These are phyloP conservation scores for Scutellaria baicalensis DNA, from an alignment of 257 asterid species.

Conservation along the genomic window DNA sequence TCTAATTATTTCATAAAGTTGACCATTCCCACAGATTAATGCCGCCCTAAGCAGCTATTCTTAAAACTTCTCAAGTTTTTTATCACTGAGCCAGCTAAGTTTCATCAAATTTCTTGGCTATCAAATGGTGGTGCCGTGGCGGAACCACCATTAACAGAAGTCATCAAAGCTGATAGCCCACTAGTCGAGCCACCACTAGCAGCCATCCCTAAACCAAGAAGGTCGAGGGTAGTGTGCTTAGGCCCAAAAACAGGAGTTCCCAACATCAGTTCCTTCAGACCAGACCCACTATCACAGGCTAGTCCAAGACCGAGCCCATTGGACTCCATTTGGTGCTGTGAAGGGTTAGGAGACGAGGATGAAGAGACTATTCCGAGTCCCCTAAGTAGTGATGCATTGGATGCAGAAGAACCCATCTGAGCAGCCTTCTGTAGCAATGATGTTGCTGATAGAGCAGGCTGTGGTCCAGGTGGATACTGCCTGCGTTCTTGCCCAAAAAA, in stretches of 20 bases:
- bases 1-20: neutral
- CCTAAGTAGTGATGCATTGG: slow-evolving; percentile 59
- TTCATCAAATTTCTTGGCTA: slow-evolving; percentile 41
- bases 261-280: slow-evolving; percentile 73
- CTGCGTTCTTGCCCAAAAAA: slow-evolving; percentile 59
- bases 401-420: slow-evolving; percentile 63
- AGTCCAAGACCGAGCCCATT: slow-evolving; percentile 68
- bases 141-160: slow-evolving; percentile 49
- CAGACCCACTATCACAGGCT: slow-evolving; percentile 50
- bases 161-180: slow-evolving; percentile 62
- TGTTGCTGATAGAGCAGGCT: slow-evolving; percentile 75
- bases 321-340: slow-evolving; percentile 29
- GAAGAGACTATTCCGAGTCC: slow-evolving; percentile 61
- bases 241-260: slow-evolving; percentile 82
- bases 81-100: neutral
- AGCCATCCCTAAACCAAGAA: slow-evolving; percentile 84
- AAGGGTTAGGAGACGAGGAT: slow-evolving; percentile 22
- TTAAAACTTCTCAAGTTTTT: too few species aligned
- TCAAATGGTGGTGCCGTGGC: slow-evolving; percentile 9
- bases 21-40: neutral
- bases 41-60: neutral
- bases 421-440: slow-evolving; percentile 90
- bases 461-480: slow-evolving; percentile 53
- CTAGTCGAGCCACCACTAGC: slow-evolving; percentile 53
- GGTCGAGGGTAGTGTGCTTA: slow-evolving; percentile 76